phyloP scores from a whole-genome alignment of 139 green algal genomes.

The Haematococcus lacustris region DNA sequence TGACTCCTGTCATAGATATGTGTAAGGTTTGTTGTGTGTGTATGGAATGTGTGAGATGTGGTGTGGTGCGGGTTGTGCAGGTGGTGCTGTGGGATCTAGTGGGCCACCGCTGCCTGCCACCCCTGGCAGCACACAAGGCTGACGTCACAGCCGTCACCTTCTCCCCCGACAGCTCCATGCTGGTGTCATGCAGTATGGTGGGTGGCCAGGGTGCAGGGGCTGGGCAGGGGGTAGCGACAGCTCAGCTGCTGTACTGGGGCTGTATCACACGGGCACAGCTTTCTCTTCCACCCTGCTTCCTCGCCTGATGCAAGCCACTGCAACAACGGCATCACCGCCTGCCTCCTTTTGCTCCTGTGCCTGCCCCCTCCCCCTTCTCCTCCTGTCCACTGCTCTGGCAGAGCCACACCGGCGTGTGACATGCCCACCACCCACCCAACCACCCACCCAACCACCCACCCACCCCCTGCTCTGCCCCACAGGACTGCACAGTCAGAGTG shows the following conservation, averaged over 20 bases:
- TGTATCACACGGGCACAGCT: neutral
- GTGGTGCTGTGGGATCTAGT: slow-evolving; percentile 33
- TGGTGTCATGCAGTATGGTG: slow-evolving; percentile 16
- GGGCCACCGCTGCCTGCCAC: slow-evolving; percentile 16
- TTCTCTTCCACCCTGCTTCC: neutral
- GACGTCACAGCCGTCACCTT: slow-evolving; percentile 30
- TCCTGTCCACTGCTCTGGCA: neutral
- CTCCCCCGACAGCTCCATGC: slow-evolving; percentile 25
- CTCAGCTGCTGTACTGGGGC: neutral
- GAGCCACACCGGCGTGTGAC: neutral
- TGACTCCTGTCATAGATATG: neutral
- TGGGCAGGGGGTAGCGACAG: too few relatives aligned
- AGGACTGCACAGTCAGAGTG: slow-evolving; percentile 47
- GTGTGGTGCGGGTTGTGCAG: neutral
- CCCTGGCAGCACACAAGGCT: slow-evolving; percentile 34
- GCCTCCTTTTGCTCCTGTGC: neutral
- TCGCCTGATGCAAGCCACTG: neutral
- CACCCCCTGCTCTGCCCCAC: neutral
- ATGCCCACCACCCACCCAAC: too few relatives aligned
- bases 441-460: neutral
- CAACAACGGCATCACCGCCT: neutral
- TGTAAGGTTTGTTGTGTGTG: neutral
- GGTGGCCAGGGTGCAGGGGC: neutral
- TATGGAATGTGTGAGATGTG: neutral
- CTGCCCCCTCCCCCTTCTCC: neutral